Base-by-base conservation (phyloP, 805 yeast genomes). In the Suhomyces emberorum region DNA sequence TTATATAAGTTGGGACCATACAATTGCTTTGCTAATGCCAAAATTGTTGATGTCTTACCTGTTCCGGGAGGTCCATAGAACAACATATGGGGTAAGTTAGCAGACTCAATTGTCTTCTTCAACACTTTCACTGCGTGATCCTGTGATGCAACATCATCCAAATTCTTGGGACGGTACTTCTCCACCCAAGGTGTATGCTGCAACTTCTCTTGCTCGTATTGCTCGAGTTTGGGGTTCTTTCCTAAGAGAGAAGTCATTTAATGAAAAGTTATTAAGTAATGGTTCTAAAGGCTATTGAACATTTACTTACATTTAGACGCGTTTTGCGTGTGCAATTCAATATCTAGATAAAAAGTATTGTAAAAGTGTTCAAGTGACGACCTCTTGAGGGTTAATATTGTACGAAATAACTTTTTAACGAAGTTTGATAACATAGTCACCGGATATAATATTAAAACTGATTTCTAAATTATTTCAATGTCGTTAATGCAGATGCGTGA, bases 51-150 rank as follows among this genome's bases (percentile, higher is more conserved):
- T 0, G 96, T 87, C 52, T 87, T 87, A 44, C 96, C 96, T 0
- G 95, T 87, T 14, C 96, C 96, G 32, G 96, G 95, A 1, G 96
- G 95, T 0, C 96, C 96, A 55, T 87, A 88, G 63, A 87, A 87
- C 25, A 87, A 62, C 93, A 87, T 83, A 57, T 87, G 96, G 3
- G 98, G 97, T 37, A 87, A 64, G 56, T 91, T 93, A 19, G 89
- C 83, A 9, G 91, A 76, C 39, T 77, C 71, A 14, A 93, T 59
- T 1, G 96, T 84, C 53, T 81, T 79, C 57, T 84, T 83, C 42
- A 93, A 67, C 20, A 93, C 91, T 15, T 74, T 76, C 8, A 91
- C 86, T 0, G 98, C 88, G 48, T 87, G 88, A 33, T 82, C 91
- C 56, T 93, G 99, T 0, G 98, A 86, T 4, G 96, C 72, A 14